Conservation (phyloP, 805 yeast genomes). For the Cyberlindnera misumaiensis region DNA sequence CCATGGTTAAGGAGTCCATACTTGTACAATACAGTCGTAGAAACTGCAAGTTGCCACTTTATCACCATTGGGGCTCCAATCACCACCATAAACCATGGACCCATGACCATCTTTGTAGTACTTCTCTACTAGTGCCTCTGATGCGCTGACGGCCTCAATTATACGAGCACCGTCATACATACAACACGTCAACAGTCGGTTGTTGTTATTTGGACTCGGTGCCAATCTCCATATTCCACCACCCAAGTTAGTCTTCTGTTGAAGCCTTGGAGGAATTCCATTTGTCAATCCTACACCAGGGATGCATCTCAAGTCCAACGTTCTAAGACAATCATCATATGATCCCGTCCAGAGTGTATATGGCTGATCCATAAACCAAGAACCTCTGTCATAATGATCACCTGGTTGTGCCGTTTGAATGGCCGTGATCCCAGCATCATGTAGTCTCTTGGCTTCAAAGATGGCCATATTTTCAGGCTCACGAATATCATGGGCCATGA, state of each 20-base stretch:
- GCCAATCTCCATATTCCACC: slow-evolving; percentile 96
- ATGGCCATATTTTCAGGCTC: slow-evolving; percentile 24
- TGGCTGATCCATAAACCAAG: slow-evolving; percentile 40
- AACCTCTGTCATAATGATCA: slow-evolving; percentile 23
- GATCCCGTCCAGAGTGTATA: slow-evolving; percentile 77
- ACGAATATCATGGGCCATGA: slow-evolving; percentile 69
- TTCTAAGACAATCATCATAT: slow-evolving; percentile 74
- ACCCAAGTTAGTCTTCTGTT: slow-evolving; percentile 47
- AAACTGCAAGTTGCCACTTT: slow-evolving; percentile 79
- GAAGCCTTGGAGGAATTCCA: slow-evolving; percentile 47
- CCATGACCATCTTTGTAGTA: slow-evolving; percentile 66
- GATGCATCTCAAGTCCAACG: slow-evolving; percentile 59
- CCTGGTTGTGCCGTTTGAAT: slow-evolving; percentile 51
- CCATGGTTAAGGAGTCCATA: slow-evolving; percentile 45
- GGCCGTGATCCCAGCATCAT: slow-evolving; percentile 88
- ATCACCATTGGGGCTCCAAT: slow-evolving; percentile 53
- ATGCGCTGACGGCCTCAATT: slow-evolving; percentile 30
- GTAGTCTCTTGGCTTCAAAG: slow-evolving; percentile 46
- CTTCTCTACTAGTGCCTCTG: slow-evolving; percentile 26
- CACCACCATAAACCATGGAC: slow-evolving; percentile 96
- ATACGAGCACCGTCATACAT: slow-evolving; percentile 94
- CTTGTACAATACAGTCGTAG: slow-evolving; percentile 77
- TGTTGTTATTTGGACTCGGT: slow-evolving; percentile 45
- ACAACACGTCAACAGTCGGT: slow-evolving; percentile 69
- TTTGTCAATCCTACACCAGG: slow-evolving; percentile 33